Percentiles rank a stretch among this genome's conserved stretches.
Conservation (phyloP, 1,284 basidiomycete species). For the Amylostereum areolatum region DNA sequence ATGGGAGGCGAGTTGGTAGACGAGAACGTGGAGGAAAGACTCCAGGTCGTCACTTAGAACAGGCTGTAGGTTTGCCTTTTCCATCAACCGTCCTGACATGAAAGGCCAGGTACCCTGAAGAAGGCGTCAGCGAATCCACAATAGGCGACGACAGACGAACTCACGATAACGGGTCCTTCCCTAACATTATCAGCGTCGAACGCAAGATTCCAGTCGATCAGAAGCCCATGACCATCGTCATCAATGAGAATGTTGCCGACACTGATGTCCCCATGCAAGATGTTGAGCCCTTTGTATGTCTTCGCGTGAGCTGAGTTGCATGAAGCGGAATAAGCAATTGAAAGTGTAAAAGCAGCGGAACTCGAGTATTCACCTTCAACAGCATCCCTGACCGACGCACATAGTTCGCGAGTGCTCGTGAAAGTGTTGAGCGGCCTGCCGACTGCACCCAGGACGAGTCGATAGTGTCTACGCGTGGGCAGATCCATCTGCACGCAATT, state of each 20-base stretch:
- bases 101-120: not conserved
- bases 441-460: not conserved
- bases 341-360: not conserved
- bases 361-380: not conserved
- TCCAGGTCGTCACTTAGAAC: no score
- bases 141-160: no score
- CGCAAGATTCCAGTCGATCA: constrained; percentile 12
- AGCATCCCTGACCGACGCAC: constrained; percentile 1
- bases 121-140: no score
- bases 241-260: constrained; percentile 10
- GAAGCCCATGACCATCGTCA: constrained; percentile 3
- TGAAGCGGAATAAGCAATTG: not conserved
- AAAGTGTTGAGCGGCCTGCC: not conserved
- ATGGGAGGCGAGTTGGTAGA: no score
- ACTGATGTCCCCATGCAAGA: constrained; percentile 14
- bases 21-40: no score
- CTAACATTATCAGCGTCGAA: not conserved
- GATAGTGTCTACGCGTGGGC: not conserved
- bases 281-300: not conserved
- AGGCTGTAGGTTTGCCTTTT: no score
- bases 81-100: not conserved
- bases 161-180: not conserved
- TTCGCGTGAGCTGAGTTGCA: not conserved
- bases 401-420: not conserved
- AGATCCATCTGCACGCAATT: no score